These are phyloP conservation scores for Tripterygium wilfordii DNA, from an alignment of 177 flowering plant species.

Conservation along the genomic window DNA sequence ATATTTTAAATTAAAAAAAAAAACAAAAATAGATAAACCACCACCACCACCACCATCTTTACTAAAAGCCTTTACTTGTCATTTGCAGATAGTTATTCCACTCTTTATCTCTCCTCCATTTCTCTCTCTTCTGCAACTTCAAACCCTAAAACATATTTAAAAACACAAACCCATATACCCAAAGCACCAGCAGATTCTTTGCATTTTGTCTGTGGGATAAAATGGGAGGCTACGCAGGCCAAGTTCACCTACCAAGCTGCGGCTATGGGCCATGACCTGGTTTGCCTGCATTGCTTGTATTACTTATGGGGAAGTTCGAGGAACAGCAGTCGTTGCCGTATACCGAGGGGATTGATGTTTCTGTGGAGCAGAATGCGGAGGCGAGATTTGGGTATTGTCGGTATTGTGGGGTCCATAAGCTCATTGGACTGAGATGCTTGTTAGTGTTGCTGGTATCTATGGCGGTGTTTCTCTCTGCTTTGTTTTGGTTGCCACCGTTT, in stretches of 20 bases:
- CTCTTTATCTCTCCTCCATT: background rate
- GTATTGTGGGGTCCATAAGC: background rate
- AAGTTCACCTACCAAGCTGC: background rate
- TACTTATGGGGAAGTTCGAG: conserved; percentile 10
- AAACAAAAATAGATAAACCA: conserved; percentile 10
- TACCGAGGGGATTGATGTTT: background rate
- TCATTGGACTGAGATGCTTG: background rate
- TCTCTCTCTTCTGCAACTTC: background rate
- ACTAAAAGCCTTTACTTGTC: conserved; percentile 4
- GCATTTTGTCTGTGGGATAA: background rate
- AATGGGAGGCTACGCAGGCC: conserved; percentile 5
- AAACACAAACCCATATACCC: no score
- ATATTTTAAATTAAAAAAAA: background rate
- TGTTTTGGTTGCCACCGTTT: conserved; percentile 66
- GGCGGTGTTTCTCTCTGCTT: conserved; percentile 52
- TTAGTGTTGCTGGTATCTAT: conserved; percentile 11
- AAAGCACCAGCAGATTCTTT: no score
- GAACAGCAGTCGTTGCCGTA: conserved; percentile 8
- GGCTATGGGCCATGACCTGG: background rate
- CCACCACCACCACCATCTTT: conserved; percentile 5
- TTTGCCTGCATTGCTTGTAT: conserved; percentile 1
- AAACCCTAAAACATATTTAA: conserved; percentile 2
- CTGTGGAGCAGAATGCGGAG: background rate
- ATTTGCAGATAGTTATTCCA: conserved; percentile 4
- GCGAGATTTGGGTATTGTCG: conserved; percentile 8